Base-by-base conservation (phyloP, 345 rosid genomes). In the Alliaria petiolata region DNA sequence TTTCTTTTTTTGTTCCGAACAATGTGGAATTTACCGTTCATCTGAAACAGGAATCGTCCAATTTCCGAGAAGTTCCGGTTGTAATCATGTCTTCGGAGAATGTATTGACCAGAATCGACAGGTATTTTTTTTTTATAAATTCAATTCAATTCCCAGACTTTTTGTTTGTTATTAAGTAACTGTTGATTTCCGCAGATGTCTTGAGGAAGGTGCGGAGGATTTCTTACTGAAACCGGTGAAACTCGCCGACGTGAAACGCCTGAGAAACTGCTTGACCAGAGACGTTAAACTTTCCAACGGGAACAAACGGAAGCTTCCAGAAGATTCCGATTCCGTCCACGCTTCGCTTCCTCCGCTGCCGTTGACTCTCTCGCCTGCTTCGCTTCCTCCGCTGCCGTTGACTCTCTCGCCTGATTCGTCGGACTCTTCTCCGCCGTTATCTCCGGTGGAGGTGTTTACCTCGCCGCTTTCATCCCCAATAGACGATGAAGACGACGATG, bases 81-180 rank as follows among this genome's bases (percentile, higher is more conserved):
- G 96, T 95, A 10, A 89, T 95, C 39, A 88, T 95, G 99, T 95
- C 99, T 13, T 95, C 99, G 2, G 99, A 95, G 74, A 91, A 95
- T 45, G 78, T 95, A 26, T 9, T 89, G 73, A 58, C 97, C 15
- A 84, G 96, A 76, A 89, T 95, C 46, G 89, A 91, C 81, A 71
- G 96, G 97, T 92, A 10, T 65, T 28, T 1, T 11, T 8, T 28
- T 4, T 3, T 9, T 7, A 7, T 44, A 3, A 9, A n/a, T n/a
- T n/a, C n/a, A n/a, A n/a, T n/a, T n/a, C n/a, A 26, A 16, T 43
- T 33, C 2, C 15, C 36, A 42, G 5, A 6, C 9, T 51, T 56
- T 28, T 0, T 7, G 16, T 33, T 33, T 4, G 22, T 19, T n/a
- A n/a, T n/a, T n/a, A n/a, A 12, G 31, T 40, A 45, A 56, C 14